phyloP scores from a whole-genome alignment of 2,329 filamentous ascomycete species.

The Ophiosphaerella herpotricha region DNA sequence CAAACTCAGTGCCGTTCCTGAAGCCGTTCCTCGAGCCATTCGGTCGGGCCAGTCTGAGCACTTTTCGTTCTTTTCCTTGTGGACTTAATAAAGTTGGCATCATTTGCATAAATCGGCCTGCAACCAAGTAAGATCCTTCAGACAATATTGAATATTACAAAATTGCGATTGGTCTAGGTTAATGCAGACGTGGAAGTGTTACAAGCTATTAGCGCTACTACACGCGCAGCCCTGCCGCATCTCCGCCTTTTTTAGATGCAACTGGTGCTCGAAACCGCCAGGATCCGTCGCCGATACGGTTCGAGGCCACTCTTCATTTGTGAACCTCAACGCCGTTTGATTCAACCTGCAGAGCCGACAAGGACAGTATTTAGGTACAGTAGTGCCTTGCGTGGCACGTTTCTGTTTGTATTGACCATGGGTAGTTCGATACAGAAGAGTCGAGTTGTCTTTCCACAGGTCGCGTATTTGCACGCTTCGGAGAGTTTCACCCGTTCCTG shows the following conservation, averaged over 20 bases:
- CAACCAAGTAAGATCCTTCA: slow-evolving; percentile 19
- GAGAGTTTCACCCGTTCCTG: slow-evolving; percentile 29
- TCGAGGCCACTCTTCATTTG: slow-evolving; percentile 19
- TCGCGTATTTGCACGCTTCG: slow-evolving; percentile 15
- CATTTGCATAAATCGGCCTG: slow-evolving; percentile 19
- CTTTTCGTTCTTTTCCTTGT: neutral
- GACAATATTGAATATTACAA: slow-evolving; percentile 19
- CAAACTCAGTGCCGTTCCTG: neutral
- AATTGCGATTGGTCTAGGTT: slow-evolving; percentile 27
- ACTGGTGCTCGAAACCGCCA: slow-evolving; percentile 6
- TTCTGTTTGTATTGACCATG: slow-evolving; percentile 6
- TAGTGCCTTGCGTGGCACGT: slow-evolving; percentile 8
- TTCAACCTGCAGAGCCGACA: neutral
- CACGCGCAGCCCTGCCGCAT: slow-evolving; percentile 3
- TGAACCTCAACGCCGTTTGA: slow-evolving; percentile 8
- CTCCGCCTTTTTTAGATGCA: slow-evolving; percentile 6
- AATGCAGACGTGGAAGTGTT: slow-evolving; percentile 17
- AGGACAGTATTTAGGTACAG: neutral
- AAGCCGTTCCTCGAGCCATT: neutral
- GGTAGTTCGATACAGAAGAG: slow-evolving; percentile 1
- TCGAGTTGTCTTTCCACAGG: slow-evolving; percentile 13
- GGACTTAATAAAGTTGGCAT: slow-evolving; percentile 13
- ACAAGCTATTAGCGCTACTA: slow-evolving; percentile 14
- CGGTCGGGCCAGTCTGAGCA: neutral
- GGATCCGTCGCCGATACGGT: slow-evolving; percentile 20